phyloP scores from a whole-genome alignment of 2,329 filamentous ascomycete genomes.

The Hypoxylon sp. region DNA sequence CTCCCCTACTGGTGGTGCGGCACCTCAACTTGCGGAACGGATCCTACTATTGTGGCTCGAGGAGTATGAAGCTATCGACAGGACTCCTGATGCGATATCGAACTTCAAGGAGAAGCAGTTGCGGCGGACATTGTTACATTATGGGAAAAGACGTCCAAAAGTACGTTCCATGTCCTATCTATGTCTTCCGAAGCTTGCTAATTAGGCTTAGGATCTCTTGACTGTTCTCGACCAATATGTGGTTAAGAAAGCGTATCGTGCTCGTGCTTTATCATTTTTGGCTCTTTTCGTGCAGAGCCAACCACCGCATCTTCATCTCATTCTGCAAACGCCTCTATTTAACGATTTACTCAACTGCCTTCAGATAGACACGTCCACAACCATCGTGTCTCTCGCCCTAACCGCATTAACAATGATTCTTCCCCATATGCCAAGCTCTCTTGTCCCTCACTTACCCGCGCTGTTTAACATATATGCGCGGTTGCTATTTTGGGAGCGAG shows the following conservation, averaged over 20 bases:
- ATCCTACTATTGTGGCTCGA: constrained; percentile 72
- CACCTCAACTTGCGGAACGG: constrained; percentile 61
- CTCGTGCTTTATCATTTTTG: constrained; percentile 75
- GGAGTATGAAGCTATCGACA: constrained; percentile 57
- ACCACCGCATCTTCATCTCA: constrained; percentile 83
- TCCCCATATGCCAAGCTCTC: constrained; percentile 82
- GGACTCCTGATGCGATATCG: constrained; percentile 56
- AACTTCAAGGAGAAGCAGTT: constrained; percentile 66
- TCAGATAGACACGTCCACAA: constrained; percentile 82
- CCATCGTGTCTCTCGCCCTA: constrained; percentile 80
- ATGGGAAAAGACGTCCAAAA: constrained; percentile 78
- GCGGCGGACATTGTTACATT: constrained; percentile 68
- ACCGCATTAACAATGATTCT: constrained; percentile 85
- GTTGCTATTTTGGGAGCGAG: constrained; percentile 82
- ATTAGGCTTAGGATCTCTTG: constrained; percentile 71
- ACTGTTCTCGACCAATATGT: constrained; percentile 75
- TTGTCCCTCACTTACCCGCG: constrained; percentile 77
- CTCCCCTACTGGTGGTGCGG: constrained; percentile 59
- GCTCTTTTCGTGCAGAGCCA: constrained; percentile 81
- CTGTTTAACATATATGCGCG: constrained; percentile 87
- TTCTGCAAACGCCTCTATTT: constrained; percentile 80
- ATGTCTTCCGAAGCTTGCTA: constrained; percentile 42
- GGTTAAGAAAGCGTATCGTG: constrained; percentile 73
- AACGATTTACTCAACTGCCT: constrained; percentile 80
- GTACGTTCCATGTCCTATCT: constrained; percentile 51